These are phyloP conservation scores for Hypoxylon sp. DNA, from an alignment of 2,329 filamentous ascomycete genomes.

Conservation along the genomic window DNA sequence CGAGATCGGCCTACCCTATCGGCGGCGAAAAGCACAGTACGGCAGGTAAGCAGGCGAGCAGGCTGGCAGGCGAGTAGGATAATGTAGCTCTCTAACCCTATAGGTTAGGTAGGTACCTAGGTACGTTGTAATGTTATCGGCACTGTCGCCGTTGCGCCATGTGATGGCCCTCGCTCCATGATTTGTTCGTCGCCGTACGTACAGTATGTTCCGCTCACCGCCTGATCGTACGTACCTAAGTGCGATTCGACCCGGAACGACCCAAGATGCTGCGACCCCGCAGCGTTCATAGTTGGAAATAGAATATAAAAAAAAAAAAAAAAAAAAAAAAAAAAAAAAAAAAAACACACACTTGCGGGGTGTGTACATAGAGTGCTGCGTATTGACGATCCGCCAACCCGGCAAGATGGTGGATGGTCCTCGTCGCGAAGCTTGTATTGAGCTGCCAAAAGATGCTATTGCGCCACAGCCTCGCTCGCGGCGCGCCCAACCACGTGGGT, in stretches of 20 bases:
- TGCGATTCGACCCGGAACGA: constrained; percentile 3
- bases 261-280: constrained; percentile 20
- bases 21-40: constrained; percentile 1
- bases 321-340: no score
- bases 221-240: constrained; percentile 25
- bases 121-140: constrained; percentile 21
- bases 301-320: no score
- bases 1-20: constrained; percentile 15
- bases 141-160: constrained; percentile 16
- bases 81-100: constrained; percentile 6
- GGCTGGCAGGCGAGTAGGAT: background rate
- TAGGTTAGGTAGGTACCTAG: no score
- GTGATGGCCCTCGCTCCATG: constrained; percentile 14
- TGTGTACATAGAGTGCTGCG: background rate
- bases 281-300: no score
- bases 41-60: background rate
- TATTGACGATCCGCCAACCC: constrained; percentile 14
- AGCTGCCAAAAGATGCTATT: constrained; percentile 9
- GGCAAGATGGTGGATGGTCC: constrained; percentile 13
- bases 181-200: constrained; percentile 23
- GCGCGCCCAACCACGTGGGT: constrained; percentile 16
- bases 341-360: constrained; percentile 10
- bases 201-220: constrained; percentile 28
- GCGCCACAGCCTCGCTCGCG: constrained; percentile 4
- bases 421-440: constrained; percentile 22